phyloP scores from a whole-genome alignment of 1,139 yeast genomes.

The Scheffersomyces parashehatae region DNA sequence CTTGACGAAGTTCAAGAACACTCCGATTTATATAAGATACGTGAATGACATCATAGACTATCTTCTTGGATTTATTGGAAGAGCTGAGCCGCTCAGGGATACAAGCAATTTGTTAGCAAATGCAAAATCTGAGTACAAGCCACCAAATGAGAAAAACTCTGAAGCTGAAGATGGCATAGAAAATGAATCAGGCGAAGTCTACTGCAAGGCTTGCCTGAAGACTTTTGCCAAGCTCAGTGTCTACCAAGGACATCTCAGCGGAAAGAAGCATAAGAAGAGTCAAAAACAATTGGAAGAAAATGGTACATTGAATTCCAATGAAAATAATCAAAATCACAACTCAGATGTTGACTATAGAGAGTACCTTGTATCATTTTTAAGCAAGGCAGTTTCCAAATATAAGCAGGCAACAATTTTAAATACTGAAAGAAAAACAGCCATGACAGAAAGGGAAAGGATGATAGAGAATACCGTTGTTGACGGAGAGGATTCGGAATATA shows the following conservation, averaged over 20 bases:
- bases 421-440: conserved; percentile 63
- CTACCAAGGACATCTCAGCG: conserved; percentile 65
- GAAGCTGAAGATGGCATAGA: conserved; percentile 9
- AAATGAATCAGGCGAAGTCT: conserved; percentile 39
- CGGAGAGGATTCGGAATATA: conserved; percentile 39
- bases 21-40: conserved; percentile 34
- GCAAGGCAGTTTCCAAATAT: conserved; percentile 37
- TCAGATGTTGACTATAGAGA: background rate
- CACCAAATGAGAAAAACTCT: conserved; percentile 9
- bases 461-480: conserved; percentile 44
- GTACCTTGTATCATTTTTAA: conserved; percentile 15
- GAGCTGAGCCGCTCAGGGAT: conserved; percentile 53
- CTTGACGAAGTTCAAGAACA: conserved; percentile 33
- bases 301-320: background rate
- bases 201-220: conserved; percentile 68
- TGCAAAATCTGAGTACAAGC: conserved; percentile 33
- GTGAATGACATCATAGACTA: conserved; percentile 41
- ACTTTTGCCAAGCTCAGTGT: conserved; percentile 66
- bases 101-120: conserved; percentile 31
- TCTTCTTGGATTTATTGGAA: conserved; percentile 43
- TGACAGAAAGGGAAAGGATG: conserved; percentile 73
- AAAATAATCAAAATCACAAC: background rate
- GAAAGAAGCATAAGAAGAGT: conserved; percentile 74
- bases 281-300: conserved; percentile 6
- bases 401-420: conserved; percentile 54